Base-by-base conservation (phyloP, 345 rosid species). In the Xanthoceras sorbifolium region DNA sequence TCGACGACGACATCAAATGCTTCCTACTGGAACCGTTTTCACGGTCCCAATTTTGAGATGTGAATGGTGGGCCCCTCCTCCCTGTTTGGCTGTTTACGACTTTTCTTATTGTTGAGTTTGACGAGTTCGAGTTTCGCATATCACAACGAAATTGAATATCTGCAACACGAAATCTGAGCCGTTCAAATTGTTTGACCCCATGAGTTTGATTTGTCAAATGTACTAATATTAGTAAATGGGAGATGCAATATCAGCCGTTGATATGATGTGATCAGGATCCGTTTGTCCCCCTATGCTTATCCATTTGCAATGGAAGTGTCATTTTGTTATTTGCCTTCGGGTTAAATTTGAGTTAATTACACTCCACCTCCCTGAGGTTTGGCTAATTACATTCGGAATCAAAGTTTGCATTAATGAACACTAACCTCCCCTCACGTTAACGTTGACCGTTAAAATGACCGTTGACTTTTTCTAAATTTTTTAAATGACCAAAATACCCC, bases 71-170 rank as follows among this genome's bases (percentile, higher is more conserved):
- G 46, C 14, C 46, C 46, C 15, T 9, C 10, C 9, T n/a, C n/a
- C n/a, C n/a, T n/a, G n/a, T n/a, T n/a, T n/a, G n/a, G n/a, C n/a
- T n/a, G n/a, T n/a, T n/a, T 42, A 2, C 28, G 67, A 61, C 44
- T 64, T 64, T 64, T 50, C 48, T 15, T 5, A 14, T 1, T 28
- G 44, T 8, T 46, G n/a, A n/a, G n/a, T n/a, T n/a, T n/a, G 77
- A 64, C 77, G 71, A 32, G 38, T 50, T 74, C 62, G 46, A n/a
- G n/a, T n/a, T 48, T 48, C 54, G 14, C 54, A 48, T 15, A 48
- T 48, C 68, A n/a, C 4, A n/a, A 3, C 12, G 8, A 12, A 34
- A 31, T 1, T 48, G 25, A 34, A 18, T 50, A 31, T 31, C 6
- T 6, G 10, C 0, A 4, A 10, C 31, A 46, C 32, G 60, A 8